These are phyloP conservation scores for Rhodofomes roseus DNA, from an alignment of 1,284 basidiomycete genomes.

Conservation along the genomic window DNA sequence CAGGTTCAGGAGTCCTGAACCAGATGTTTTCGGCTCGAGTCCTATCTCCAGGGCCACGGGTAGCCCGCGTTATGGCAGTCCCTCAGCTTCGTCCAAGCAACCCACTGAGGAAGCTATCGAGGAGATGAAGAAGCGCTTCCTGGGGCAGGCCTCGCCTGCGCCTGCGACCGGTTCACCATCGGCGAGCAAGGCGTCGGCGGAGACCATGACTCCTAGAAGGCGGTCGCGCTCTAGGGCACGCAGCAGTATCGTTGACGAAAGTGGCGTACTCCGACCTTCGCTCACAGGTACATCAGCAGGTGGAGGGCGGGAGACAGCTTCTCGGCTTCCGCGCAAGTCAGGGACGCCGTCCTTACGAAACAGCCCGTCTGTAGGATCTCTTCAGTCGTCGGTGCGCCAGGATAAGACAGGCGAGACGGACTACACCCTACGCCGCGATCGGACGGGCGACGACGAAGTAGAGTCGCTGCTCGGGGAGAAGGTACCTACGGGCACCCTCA, in stretches of 20 bases:
- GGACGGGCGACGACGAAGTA: constrained; percentile 22
- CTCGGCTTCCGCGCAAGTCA: constrained; percentile 9
- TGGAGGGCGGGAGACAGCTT: background rate
- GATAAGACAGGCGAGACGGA: constrained; percentile 17
- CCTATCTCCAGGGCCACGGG: constrained; percentile 10
- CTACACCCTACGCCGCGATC: constrained; percentile 1
- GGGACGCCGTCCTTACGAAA: constrained; percentile 9
- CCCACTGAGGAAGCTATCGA: constrained; percentile 52
- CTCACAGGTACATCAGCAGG: background rate
- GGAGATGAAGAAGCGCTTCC: constrained; percentile 61
- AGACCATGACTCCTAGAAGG: constrained; percentile 22
- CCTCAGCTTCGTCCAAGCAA: constrained; percentile 19
- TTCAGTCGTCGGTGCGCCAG: constrained; percentile 8
- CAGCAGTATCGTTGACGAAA: background rate
- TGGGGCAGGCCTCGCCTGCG: constrained; percentile 32
- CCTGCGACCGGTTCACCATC: constrained; percentile 14
- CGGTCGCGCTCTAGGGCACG: constrained; percentile 4
- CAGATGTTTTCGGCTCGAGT: constrained; percentile 14
- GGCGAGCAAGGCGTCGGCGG: constrained; percentile 11
- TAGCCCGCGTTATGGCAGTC: constrained; percentile 21
- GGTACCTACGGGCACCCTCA: constrained; percentile 20
- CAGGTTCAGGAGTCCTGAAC: constrained; percentile 26
- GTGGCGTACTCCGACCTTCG: background rate
- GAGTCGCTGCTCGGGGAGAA: constrained; percentile 24
- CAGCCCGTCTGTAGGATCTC: constrained; percentile 10